Conservation (phyloP, 2,329 filamentous ascomycete species). For the Penicillium vulpinum region DNA sequence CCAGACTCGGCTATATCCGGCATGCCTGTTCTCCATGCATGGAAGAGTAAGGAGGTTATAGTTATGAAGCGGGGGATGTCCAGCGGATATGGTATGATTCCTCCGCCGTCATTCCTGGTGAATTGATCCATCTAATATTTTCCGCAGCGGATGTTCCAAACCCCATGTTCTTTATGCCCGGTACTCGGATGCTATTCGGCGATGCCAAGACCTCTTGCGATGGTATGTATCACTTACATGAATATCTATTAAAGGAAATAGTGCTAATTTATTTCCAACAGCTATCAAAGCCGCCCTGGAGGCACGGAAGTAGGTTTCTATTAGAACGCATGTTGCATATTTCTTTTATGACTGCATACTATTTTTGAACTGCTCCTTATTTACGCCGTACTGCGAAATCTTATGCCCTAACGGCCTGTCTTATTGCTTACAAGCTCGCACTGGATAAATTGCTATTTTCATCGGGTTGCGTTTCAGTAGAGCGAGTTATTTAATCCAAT, state of each 20-base stretch:
- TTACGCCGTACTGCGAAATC: not conserved
- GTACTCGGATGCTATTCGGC: slow-evolving; percentile 87
- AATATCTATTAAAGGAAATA: not conserved
- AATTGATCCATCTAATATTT: slow-evolving; percentile 5
- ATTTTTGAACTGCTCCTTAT: not conserved
- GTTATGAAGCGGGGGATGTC: slow-evolving; percentile 93
- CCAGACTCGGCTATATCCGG: slow-evolving; percentile 81
- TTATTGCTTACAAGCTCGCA: not conserved
- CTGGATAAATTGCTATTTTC: not conserved
- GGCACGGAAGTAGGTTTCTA: slow-evolving; percentile 27
- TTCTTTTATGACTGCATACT: not conserved
- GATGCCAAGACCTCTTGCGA: slow-evolving; percentile 84
- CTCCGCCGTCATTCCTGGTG: not conserved
- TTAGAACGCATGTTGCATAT: not conserved
- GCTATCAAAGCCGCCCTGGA: slow-evolving; percentile 47
- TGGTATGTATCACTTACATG: slow-evolving; percentile 52
- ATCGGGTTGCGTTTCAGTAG: not conserved
- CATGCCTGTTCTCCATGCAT: slow-evolving; percentile 89
- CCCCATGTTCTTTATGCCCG: slow-evolving; percentile 90
- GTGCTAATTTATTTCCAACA: slow-evolving; percentile 18
- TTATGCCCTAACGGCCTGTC: not conserved
- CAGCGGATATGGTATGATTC: slow-evolving; percentile 72
- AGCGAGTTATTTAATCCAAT: not conserved
- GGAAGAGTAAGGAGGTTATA: slow-evolving; percentile 91
- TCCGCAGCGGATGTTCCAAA: slow-evolving; percentile 77